Evolutionary conservation across 1,284 basidiomycete species (phyloP), one percentile per base, ranked within the genome.

Genomic region (Cutaneotrichosporon spelunceum): DNA sequence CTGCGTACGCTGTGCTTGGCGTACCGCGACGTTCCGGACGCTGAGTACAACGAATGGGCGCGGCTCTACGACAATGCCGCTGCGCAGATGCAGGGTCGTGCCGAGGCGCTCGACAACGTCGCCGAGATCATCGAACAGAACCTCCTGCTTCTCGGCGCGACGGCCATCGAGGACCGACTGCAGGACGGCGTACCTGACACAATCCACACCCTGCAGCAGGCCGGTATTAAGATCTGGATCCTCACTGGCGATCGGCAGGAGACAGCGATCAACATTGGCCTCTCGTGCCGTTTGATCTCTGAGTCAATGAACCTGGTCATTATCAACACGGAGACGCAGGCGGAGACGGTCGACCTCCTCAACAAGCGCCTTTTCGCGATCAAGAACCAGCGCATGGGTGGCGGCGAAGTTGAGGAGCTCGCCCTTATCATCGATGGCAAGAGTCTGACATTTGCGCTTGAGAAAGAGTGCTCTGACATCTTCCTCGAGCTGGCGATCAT

Each of bases 141-240:
- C 67, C 81, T 99, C 70, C 88, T 90, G 69, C 75, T 99, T 21
- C 84, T 99, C 2, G 96, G 96, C 10, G 95, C 96, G 10, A 99
- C 96, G 1, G 96, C 96, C 7, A 95, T 99, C 69, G 96, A 99
- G 78, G 96, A 99, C 79, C 97, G 96, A 78, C 82, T 99, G 33
- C 96, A 99, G 77, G 96, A 99, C 59, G 96, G 96, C 49, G 96
- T 99, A 0, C 96, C 96, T 0, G 96, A 99, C 72, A 89, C 96
- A 3, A 99, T 99, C 62, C 93, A 98, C 74, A 98, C 93, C 2
- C 79, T 99, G 45, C 96, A 99, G 74, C 91, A 90, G 83, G 95
- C 95, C 29, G 96, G 96, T 0, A 98, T 99, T 81, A 98, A 98
- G 84, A 88, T 99, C 39, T 99, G 96, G 96, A 93, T 99, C 11